Conservation (phyloP, 2,329 filamentous ascomycete genomes). For the Graphilbum ipis-grandicollis region DNA sequence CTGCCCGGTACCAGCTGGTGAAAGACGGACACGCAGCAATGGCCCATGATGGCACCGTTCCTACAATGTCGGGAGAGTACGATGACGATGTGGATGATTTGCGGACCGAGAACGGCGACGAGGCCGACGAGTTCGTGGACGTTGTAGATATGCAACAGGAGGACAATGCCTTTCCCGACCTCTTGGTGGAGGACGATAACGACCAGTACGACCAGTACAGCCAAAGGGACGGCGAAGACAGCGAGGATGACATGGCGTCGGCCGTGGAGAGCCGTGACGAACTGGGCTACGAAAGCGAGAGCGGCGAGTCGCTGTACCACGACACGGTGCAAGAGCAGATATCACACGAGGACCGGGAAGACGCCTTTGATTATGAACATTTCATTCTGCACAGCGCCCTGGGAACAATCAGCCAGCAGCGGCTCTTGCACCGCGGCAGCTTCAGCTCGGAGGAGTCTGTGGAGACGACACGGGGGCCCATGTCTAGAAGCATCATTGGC, state of each 20-base stretch:
- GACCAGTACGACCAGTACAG: slow-evolving; percentile 9
- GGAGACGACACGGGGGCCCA: slow-evolving; percentile 40
- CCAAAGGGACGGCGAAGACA: slow-evolving; percentile 16
- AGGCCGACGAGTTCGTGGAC: slow-evolving; percentile 15
- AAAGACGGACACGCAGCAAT: too few relatives aligned
- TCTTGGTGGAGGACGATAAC: slow-evolving; percentile 11
- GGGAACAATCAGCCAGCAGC: slow-evolving; percentile 49
- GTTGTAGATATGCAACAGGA: too few relatives aligned
- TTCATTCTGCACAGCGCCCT: slow-evolving; percentile 90
- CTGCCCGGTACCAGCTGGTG: neutral
- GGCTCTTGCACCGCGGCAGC: slow-evolving; percentile 33
- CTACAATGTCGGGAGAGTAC: too few relatives aligned
- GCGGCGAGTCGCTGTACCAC: slow-evolving; percentile 45
- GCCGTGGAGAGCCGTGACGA: slow-evolving; percentile 11
- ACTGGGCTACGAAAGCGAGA: slow-evolving; percentile 41
- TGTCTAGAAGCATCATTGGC: slow-evolving; percentile 8
- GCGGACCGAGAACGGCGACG: slow-evolving; percentile 20
- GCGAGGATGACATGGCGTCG: neutral
- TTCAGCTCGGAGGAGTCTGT: slow-evolving; percentile 42
- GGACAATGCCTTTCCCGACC: too few relatives aligned
- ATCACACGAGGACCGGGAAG: slow-evolving; percentile 82
- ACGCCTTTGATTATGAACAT: slow-evolving; percentile 92
- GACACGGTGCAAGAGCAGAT: slow-evolving; percentile 40
- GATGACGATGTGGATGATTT: slow-evolving; percentile 22
- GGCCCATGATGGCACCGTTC: too few relatives aligned